Percentiles rank a stretch among this genome's conserved stretches.
These are phyloP conservation scores for Sporisorium sorghi DNA, from an alignment of 1,284 basidiomycete species.

Conservation along the genomic window DNA sequence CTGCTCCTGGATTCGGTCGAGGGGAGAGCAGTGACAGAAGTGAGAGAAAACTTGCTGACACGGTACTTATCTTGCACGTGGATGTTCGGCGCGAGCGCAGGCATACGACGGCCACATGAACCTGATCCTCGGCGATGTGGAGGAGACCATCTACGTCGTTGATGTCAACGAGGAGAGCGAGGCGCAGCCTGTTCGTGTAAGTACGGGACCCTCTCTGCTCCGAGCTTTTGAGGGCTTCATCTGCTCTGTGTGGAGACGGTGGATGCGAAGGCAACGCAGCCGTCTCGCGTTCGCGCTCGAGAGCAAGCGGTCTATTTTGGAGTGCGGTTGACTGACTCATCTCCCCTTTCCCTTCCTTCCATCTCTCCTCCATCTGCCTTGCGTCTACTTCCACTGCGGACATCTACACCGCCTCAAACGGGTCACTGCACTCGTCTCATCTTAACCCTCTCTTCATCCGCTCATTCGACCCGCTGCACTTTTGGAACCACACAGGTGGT, in stretches of 20 bases:
- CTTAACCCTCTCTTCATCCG: neutral
- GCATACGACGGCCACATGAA: conserved; percentile 99
- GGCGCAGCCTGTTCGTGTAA: conserved; percentile 71
- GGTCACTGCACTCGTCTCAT: no score
- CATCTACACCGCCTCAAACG: no score
- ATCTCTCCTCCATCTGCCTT: no score
- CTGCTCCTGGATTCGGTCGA: neutral
- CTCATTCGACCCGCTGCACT: neutral
- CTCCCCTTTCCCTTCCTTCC: no score
- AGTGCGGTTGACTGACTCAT: no score
- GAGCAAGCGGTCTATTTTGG: no score
- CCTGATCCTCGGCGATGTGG: conserved; percentile 94
- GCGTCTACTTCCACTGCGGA: no score
- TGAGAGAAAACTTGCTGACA: neutral
- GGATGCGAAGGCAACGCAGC: no score
- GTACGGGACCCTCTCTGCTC: no score
- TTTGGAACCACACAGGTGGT: conserved; percentile 76
- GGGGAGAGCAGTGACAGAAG: neutral
- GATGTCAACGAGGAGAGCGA: conserved; percentile 71
- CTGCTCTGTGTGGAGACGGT: no score
- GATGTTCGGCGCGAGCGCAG: conserved; percentile 1
- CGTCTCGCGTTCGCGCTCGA: no score
- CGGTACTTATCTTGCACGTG: neutral
- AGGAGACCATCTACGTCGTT: conserved; percentile 75
- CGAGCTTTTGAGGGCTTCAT: no score